These are phyloP conservation scores for Fonsecaea multimorphosa DNA, from an alignment of 2,329 filamentous ascomycete species.

Conservation along the genomic window DNA sequence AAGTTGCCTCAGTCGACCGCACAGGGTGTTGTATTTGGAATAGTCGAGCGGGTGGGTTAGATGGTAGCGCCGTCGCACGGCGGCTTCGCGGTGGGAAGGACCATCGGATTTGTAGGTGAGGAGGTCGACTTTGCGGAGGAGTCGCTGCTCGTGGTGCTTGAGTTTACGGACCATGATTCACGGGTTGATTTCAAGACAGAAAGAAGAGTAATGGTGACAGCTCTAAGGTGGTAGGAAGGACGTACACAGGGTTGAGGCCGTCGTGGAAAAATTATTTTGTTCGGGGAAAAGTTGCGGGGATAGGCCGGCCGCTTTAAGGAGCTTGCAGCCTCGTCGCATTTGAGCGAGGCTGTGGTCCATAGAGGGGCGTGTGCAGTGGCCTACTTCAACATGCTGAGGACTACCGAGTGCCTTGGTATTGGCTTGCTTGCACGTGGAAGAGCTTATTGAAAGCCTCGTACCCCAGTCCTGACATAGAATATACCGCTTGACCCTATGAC, in stretches of 20 bases:
- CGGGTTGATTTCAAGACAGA: neutral
- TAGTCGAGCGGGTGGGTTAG: conserved; percentile 91
- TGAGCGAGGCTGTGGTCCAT: neutral
- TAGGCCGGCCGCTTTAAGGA: neutral
- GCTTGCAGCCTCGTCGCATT: neutral
- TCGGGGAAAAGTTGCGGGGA: neutral
- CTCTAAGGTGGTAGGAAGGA: neutral
- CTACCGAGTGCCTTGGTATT: neutral
- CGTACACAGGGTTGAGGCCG: neutral
- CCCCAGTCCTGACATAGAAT: neutral
- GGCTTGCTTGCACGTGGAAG: neutral
- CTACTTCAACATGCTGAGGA: neutral
- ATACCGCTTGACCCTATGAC: neutral
- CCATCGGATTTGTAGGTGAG: conserved; percentile 90
- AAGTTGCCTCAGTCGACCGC: conserved; percentile 83
- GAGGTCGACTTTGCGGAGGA: conserved; percentile 91
- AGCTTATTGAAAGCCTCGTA: neutral
- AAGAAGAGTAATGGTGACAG: neutral
- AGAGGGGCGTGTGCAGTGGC: neutral
- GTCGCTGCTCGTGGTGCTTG: conserved; percentile 95
- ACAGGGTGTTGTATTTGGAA: conserved; percentile 69
- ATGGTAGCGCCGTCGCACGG: conserved; percentile 82
- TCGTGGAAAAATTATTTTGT: conserved; percentile 7
- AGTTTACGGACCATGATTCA: conserved; percentile 86
- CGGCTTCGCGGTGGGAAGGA: conserved; percentile 76